Evolutionary conservation across 495 filamentous ascomycete genomes (phyloP), one percentile per base, ranked within the genome.

Genomic region (Penicillium psychrofluorescens): DNA sequence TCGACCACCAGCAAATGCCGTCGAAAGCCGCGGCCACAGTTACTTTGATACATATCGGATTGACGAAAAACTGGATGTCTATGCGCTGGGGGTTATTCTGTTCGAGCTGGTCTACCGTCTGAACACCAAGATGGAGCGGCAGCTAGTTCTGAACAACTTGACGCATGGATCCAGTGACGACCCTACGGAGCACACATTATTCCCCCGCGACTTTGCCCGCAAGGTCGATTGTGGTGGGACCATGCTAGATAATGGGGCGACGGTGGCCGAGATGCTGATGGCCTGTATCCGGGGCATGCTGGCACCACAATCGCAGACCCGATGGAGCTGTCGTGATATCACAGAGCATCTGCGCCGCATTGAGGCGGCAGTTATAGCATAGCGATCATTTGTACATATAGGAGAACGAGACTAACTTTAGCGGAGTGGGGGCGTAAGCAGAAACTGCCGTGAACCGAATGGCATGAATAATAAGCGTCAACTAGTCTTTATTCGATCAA

Each of bases 81-180:
- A 73, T 48, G 70, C 75, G 0, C 60, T 79, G 10, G 75, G 75
- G 1, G 71, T 79, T 14, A 73, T 79, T 29, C 48, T 79, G 3
- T 70, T 77, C 44, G 75, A 79, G 39, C 61, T 74, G 29, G 34
- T 74, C n/a, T 79, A 75, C 38, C 62, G 59, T 10, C 50, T 76
- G 11, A 63, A 61, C 42, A 79, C 75, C 0, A 72, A 68, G 30
- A 79, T 79, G 75, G 72, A 77, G 45, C 69, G 75, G 30, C 73
- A 70, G 15, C 44, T 74, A 11, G 67, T 76, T 22, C 53, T 79
- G 14, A 64, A 58, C 11, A 59, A 64, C 11, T 30, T 78, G 22
- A 76, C 74, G 15, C 54, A 54, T 2, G 58, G 59, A 0, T 44
- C 51, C 12, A 55, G 57, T 5, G 41, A 47, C 8, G 35, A 36